Evolutionary conservation across 2,329 filamentous ascomycete genomes (phyloP), one percentile per base, ranked within the genome.

Genomic region (Podosphaera aphanis): DNA sequence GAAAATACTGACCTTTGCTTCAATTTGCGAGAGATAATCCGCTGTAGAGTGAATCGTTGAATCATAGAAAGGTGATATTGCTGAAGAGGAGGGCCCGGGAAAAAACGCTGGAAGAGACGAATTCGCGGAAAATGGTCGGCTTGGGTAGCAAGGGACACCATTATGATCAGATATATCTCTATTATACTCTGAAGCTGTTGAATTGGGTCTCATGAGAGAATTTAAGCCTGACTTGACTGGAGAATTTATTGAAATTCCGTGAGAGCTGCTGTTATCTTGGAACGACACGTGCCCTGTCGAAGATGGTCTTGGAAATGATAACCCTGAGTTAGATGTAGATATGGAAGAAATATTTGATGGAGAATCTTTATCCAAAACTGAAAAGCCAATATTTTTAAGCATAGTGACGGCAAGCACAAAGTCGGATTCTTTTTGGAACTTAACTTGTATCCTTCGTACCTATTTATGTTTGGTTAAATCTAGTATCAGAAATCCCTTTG

Each of bases 361-460:
- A 16, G 46, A n/a, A 16, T 44, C 41, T 37, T 42, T 51, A 19
- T 53, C 46, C 16, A 47, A 53, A 60, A 60, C 40, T 33, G 57
- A 43, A 59, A 61, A 47, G 46, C 46, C 66, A 51, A 55, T 59
- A 51, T 45, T 53, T 52, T 47, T 59, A 51, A 47, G 52, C 55
- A 49, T 47, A 50, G 47, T 59, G 15, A 52, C 13, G 31, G 49
- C 49, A 44, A 45, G 50, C 10, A 43, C 36, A 40, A 59, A 67
- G 45, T 65, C 64, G 21, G 52, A 44, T 8, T 59, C 53, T 4
- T 57, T 60, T 15, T 48, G 52, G 48, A 68, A 66, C 45, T 59
- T 65, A 19, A 68, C 49, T 49, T 69, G 66, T 35, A 66, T 55
- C 39, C 65, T 60, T 35, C 63, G 59, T 25, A 64, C 49, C 65